Evolutionary conservation across 805 yeast species (phyloP), one percentile per base, ranked within the genome.

Genomic region (Candida xiaguanensis): DNA sequence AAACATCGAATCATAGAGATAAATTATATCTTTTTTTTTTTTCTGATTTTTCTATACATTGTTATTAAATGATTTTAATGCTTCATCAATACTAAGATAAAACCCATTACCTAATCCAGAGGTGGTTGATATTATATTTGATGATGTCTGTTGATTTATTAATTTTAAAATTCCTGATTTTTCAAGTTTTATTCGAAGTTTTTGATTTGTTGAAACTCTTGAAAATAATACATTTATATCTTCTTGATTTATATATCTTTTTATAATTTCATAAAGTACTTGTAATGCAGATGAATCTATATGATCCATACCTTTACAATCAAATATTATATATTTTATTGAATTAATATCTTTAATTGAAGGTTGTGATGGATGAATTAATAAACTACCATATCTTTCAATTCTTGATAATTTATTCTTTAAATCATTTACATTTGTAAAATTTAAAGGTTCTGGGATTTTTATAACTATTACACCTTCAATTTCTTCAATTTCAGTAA

Each of bases 401-500:
- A 89, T 63, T 31, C 96, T 67, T 31, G 72, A 65, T 42, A 89
- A 63, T 26, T 91, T 67, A 41, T 75, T 68, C 44, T 82, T 78
- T 44, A 89, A 65, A 49, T 86, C 95, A 19, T 83, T 83, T 6
- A 90, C 74, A 57, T 90, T 89, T 28, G 95, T 87, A 59, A 89
- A 89, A 4, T 90, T 86, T 43, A 89, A 66, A 1, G 96, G 95
- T 53, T 89, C 96, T 0, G 96, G 89, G 31, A 89, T 76, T 46
- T 82, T 83, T 26, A 89, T 83, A 20, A 88, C 77, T 25, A 90
- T 65, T 40, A 89, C 83, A 0, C 88, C 89, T 47, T 82, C 85
- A 35, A 83, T 66, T 28, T 67, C 74, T 49, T 72, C 54, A 53
- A 61, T 52, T 52, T 61, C 59, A 14, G 60, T 58, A 14, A 64